Conservation (phyloP, 805 yeast genomes). For the Suhomyces pyralidae region DNA sequence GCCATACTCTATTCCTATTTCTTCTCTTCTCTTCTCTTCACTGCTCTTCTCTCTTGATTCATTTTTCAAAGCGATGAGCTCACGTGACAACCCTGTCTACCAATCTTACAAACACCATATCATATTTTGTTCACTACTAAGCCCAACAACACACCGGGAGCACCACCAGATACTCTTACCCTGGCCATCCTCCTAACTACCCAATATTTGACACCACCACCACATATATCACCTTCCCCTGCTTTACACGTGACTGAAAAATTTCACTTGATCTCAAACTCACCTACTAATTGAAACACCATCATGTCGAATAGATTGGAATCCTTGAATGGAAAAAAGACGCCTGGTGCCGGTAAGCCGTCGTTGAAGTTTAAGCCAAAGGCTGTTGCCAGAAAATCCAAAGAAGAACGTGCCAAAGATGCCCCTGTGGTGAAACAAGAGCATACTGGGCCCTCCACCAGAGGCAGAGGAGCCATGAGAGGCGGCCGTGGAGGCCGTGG, state of each 20-base stretch:
- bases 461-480: conserved; percentile 24
- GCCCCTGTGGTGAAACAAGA: conserved; percentile 55
- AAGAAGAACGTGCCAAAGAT: conserved; percentile 77
- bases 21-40: neutral
- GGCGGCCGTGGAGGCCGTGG: conserved; percentile 31
- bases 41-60: neutral
- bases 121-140: no score
- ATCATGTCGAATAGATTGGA: conserved; percentile 42
- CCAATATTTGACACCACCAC: no score
- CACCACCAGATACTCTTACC: neutral
- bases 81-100: neutral
- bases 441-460: conserved; percentile 14
- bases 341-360: conserved; percentile 37
- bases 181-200: neutral
- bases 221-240: neutral
- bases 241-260: neutral
- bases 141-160: neutral
- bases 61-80: neutral
- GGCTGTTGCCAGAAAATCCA: conserved; percentile 76
- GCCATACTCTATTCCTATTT: conserved; percentile 15
- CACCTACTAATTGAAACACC: neutral
- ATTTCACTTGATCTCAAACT: neutral
- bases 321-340: conserved; percentile 35
- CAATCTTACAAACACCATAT: no score
- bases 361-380: conserved; percentile 81